Base-by-base conservation (phyloP, 2,329 filamentous ascomycete species). In the Lasiodiplodia gonubiensis region DNA sequence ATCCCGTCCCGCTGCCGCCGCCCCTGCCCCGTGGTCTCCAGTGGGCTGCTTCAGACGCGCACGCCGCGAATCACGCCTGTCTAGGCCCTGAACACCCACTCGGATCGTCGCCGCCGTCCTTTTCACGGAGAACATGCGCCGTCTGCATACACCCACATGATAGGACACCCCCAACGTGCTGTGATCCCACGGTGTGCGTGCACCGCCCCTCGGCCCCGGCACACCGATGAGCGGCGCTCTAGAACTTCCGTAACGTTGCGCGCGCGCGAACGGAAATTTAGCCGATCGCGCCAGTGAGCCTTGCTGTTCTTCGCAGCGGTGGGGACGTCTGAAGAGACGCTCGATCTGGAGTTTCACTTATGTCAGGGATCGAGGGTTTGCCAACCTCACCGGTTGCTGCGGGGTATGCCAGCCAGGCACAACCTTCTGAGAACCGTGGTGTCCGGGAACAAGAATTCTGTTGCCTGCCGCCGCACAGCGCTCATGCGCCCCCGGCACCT, bases 1-100 rank as follows among this genome's bases (percentile, higher is more conserved):
- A 25, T 57, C 46, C 64, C 64, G 52, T 66, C 53, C 64, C 64
- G 64, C 64, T 66, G 64, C 64, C 64, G 53, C 53, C 53, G 37
- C 54, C 64, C 64, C 51, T 66, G 64, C 63, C 21, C 42, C 42
- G 25, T 37, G n/a, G 57, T 12, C n/a, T n/a, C 59, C 59, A 51
- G 42, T 63, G 23, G 42, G 18, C 42, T 63, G 59, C 59, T 51
- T 63, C 59, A 63, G 42, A 63, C 59, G 59, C 59, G 59, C 59
- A 63, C 37, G 59, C 21, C 25, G 57, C 59, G 42, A 63, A 63
- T 63, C 59, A 63, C 25, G 42, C 42, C 12, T 12, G 42, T 18
- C 42, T 63, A 25, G n/a, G 42, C 59, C 59, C 59, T 30, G 48
- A 46, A 30, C 59, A 63, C 39, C 59, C 59, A 33, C 35, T 33